Conservation (phyloP, 495 filamentous ascomycete species). For the Rhypophila decipiens region DNA sequence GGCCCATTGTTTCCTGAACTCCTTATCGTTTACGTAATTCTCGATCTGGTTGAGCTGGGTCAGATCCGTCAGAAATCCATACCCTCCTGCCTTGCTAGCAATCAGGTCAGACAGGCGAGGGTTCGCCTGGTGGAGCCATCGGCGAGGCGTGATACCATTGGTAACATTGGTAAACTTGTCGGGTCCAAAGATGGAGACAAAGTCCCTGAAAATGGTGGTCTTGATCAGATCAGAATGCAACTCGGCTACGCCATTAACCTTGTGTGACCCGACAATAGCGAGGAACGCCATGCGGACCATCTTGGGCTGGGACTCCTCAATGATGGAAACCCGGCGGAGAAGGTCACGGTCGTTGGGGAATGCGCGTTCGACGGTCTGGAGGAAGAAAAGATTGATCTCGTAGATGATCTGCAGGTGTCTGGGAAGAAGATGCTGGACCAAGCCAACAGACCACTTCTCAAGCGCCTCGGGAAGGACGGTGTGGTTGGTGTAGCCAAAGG, state of each 20-base stretch:
- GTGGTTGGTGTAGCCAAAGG: constrained; percentile 96
- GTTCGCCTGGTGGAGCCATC: constrained; percentile 98
- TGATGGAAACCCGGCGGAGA: constrained; percentile 80
- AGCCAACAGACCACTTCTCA: constrained; percentile 96
- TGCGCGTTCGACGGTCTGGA: constrained; percentile 78
- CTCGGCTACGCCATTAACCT: constrained; percentile 97
- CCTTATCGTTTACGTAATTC: constrained; percentile 70
- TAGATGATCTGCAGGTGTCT: constrained; percentile 97
- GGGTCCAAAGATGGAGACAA: constrained; percentile 84
- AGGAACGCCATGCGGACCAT: constrained; percentile 96
- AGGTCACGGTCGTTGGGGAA: constrained; percentile 89
- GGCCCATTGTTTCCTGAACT: constrained; percentile 85
- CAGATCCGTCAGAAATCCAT: constrained; percentile 81
- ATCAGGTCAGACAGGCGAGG: constrained; percentile 88
- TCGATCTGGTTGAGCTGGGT: constrained; percentile 81
- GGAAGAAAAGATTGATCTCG: constrained; percentile 92
- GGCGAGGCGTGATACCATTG: constrained; percentile 89
- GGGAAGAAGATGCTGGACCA: constrained; percentile 87
- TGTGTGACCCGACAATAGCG: constrained; percentile 95
- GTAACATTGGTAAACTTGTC: constrained; percentile 99
- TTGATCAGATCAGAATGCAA: constrained; percentile 95
- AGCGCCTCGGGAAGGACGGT: constrained; percentile 94
- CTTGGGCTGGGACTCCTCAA: constrained; percentile 95
- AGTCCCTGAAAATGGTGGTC: constrained; percentile 99
- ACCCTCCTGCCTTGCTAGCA: constrained; percentile 74